Evolutionary conservation across 2,329 filamentous ascomycete genomes (phyloP).

Genomic region (Ascochyta pisi): DNA sequence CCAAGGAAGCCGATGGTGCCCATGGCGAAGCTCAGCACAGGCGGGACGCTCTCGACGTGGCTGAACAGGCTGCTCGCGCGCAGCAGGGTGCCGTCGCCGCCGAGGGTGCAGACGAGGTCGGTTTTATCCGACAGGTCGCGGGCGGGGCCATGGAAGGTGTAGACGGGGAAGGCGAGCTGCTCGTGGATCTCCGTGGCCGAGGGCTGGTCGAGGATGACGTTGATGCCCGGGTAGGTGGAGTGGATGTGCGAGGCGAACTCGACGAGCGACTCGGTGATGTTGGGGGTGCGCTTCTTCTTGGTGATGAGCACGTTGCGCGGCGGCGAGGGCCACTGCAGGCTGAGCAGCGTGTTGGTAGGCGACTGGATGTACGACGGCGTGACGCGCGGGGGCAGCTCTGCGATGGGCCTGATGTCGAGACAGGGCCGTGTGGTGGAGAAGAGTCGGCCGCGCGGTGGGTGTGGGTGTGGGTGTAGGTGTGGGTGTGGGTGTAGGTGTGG

Average conservation of each 20-base stretch:
- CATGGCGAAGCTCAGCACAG: conserved; percentile 95
- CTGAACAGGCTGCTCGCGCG: conserved; percentile 88
- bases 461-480: neutral
- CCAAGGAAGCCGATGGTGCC: conserved; percentile 93
- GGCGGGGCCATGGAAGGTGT: conserved; percentile 52
- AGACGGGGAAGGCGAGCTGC: conserved; percentile 70
- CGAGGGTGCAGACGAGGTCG: conserved; percentile 87
- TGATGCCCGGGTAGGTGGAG: conserved; percentile 78
- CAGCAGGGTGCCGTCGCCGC: conserved; percentile 90
- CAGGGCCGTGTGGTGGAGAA: conserved; percentile 38
- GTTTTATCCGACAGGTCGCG: conserved; percentile 72
- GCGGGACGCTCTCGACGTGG: conserved; percentile 79
- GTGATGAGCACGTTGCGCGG: conserved; percentile 73
- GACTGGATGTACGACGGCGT: conserved; percentile 58
- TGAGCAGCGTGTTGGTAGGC: conserved; percentile 65
- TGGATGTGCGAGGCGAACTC: conserved; percentile 74
- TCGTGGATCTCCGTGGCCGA: conserved; percentile 76
- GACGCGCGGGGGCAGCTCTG: conserved; percentile 45
- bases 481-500: neutral
- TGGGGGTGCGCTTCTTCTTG: conserved; percentile 67
- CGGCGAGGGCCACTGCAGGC: conserved; percentile 71
- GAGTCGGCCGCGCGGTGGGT: conserved; percentile 4
- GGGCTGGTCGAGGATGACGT: conserved; percentile 81
- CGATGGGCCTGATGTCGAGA: conserved; percentile 36
- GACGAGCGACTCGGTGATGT: conserved; percentile 62